Base-by-base conservation (phyloP, 1,284 basidiomycete species). In the Apiotrichum veenhuisii region DNA sequence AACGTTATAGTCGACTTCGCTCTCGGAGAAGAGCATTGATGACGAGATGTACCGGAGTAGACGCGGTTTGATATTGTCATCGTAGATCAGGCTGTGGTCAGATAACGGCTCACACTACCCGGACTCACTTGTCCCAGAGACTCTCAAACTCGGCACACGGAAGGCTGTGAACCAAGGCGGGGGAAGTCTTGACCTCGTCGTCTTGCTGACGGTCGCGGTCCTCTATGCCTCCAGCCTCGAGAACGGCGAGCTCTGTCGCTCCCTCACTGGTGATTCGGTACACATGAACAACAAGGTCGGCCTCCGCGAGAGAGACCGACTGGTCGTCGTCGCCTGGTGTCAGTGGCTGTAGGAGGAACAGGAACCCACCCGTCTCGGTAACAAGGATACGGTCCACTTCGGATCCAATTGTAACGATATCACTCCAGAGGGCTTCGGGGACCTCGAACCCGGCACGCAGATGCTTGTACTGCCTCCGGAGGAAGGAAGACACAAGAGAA, bases 31-130 rank as follows among this genome's bases (percentile, higher is more conserved):
- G 18, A 91, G 77, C 36, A 97, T 81, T 0, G 95, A 96, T 10
- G 94, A 90, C 76, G 94, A 87, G 63, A 98, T 96, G 75, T 97
- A 98, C 72, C 91, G 87, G 54, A 98, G 81, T 14, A 98, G 80
- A 58, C 87, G 87, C 54, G 86, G 78, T 76, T 98, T 98, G 74
- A 98, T 86, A 68, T 91, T 85, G 64, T 89, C 88, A 7, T 86
- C 82, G 73, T 96, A 98, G 68, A 98, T 87, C 61, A 98, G 74
- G 49, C 88, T 92, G 53, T 14, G 12, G n/a, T 58, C 37, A 55
- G 53, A 14, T n/a, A 18, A 8, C 2, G 22, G 18, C 20, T 34
- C 22, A 18, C 3, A 4, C n/a, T 1, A 1, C 14, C 5, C 9
- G 10, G 18, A 66, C 76, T 62, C 62, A 80, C 79, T 73, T 82